Base-by-base conservation (phyloP, 2,329 filamentous ascomycete species). In the Rutstroemia sp. region DNA sequence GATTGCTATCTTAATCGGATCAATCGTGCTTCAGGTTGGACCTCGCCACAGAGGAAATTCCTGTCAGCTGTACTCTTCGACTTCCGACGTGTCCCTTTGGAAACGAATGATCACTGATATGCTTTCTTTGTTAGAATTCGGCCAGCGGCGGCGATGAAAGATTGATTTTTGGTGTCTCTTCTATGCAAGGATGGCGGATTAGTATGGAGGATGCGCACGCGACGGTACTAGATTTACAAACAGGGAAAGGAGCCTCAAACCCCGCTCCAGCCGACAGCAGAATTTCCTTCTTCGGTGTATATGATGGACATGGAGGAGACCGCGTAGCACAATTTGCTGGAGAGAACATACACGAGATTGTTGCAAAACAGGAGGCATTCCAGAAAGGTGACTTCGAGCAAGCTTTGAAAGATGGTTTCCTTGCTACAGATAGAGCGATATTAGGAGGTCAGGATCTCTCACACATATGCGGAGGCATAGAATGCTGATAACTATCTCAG, bases 131-230 rank as follows among this genome's bases (percentile, higher is more conserved):
- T 57, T 71, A 97, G 94, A 80, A 85, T 76, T 99, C 94, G 69
- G 86, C 87, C 72, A 85, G 85, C 71, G 92, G 92, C 75, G 86
- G 90, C 76, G 92, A 97, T 88, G 91, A 95, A 64, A 86, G 89
- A 71, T 84, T 96, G 71, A 76, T 94, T 71, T 99, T 89, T 74
- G 94, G 94, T 70, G 85, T 97, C 64, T 99, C 94, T 64, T 91
- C 91, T 75, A 99, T 99, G 94, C 94, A 99, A 76, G 94, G 94
- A 78, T 99, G 94, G 94, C 88, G 94, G 77, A 97, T 99, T 76
- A 96, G 89, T 78, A 99, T 99, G 94, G 94, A 99, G 74, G 94
- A 99, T 72, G 86, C 94, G 62, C 94, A 99, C 76, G 89, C 89
- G 60, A 82, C 88, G 56, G 77, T 97, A 52, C 87, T 99, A 71